Evolutionary conservation across 306 rosid genomes (phyloP), one percentile per base, ranked within the genome.

Genomic region (Malus sylvestris): DNA sequence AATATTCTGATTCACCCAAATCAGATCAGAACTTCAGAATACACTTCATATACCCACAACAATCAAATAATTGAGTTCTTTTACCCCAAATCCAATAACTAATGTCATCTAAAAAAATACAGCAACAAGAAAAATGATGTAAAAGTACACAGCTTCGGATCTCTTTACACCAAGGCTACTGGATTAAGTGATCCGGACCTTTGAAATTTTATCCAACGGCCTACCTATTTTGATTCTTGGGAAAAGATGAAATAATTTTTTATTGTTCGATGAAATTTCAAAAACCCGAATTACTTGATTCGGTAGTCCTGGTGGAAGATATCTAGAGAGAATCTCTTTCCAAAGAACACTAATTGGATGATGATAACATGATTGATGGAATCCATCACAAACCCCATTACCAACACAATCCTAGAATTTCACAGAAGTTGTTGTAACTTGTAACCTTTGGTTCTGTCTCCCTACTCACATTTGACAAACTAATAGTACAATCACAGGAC

Each of bases 301-400:
- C 2, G 7, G 7, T 33, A 0, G 2, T 5, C 8, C 1, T 33
- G 0, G 0, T 33, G 38, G 7, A 33, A 33, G 38, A 33, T 6
- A 5, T 33, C 1, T 6, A 6, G 1, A 33, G 7, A 33, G 7
- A 0, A 5, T 33, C 35, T 32, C 35, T 32, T 4, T 32, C 35
- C 35, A 15, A 35, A 59, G 2, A 19, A 59, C 42, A 18, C 60
- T 52, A 52, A 29, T 42, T 25, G 68, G 40, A 42, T 42, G 25
- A 73, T 73, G 77, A 16, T 4, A 42, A 25, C 6, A 59, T 59
- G 68, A 73, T 59, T 23, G 68, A 16, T 59, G 29, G 32, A 60
- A 25, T 61, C 69, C 59, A 25, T 64, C 68, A 25, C 51, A 42
- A 68, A 22, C 20, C 42, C 68, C 18, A 72, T 12, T 35, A 72